Evolutionary conservation across 805 yeast species (phyloP).

Genomic region (Lipomyces kockii): DNA sequence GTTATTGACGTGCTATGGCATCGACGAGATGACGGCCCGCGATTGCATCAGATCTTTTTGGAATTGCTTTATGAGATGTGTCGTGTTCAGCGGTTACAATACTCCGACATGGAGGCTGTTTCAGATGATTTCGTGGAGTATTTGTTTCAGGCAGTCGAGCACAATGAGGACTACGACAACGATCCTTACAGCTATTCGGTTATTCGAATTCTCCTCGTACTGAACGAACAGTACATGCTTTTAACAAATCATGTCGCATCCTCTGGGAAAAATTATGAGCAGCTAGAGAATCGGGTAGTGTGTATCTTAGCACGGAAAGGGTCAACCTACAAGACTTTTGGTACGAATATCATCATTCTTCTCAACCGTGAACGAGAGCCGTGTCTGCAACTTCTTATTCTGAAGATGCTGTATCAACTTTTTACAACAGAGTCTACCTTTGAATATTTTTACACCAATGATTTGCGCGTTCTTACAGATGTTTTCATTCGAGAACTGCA

Average conservation of each 20-base stretch:
- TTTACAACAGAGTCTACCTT: slow-evolving; percentile 68
- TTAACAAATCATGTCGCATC: slow-evolving; percentile 41
- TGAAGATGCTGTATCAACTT: slow-evolving; percentile 75
- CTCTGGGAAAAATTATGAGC: background rate
- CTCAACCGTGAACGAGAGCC: slow-evolving; percentile 72
- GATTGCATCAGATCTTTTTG: slow-evolving; percentile 52
- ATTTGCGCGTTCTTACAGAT: slow-evolving; percentile 79
- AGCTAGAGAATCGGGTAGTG: slow-evolving; percentile 56
- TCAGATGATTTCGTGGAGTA: slow-evolving; percentile 54
- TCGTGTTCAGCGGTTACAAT: slow-evolving; percentile 53
- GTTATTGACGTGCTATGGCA: slow-evolving; percentile 51
- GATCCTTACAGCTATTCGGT: slow-evolving; percentile 68
- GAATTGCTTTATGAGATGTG: slow-evolving; percentile 62
- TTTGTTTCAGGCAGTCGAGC: slow-evolving; percentile 54
- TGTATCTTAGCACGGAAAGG: slow-evolving; percentile 55
- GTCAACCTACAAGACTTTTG: slow-evolving; percentile 56
- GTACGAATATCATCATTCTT: slow-evolving; percentile 71
- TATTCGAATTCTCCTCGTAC: slow-evolving; percentile 69
- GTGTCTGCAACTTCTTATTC: slow-evolving; percentile 73
- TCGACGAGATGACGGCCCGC: slow-evolving; percentile 24
- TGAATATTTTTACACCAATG: slow-evolving; percentile 79
- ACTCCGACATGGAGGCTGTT: slow-evolving; percentile 51
- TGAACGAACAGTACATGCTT: slow-evolving; percentile 89
- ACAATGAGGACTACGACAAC: slow-evolving; percentile 45
- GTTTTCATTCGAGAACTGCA: slow-evolving; percentile 79